Base-by-base conservation (phyloP, 1,139 yeast species). In the Saccharomyces hybrid region DNA sequence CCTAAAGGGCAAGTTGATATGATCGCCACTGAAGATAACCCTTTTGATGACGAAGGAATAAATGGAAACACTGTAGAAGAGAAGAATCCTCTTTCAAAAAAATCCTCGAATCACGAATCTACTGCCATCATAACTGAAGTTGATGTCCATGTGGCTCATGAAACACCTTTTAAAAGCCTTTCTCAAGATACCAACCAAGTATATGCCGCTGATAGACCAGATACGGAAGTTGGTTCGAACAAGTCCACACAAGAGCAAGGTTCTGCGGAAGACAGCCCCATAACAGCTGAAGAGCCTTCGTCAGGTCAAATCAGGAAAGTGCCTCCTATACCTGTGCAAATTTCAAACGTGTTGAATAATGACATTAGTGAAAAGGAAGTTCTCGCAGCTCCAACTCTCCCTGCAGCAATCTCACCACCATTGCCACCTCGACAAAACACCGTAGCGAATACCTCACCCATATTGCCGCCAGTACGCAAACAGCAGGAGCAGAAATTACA, bases 381-480 rank as follows among this genome's bases (percentile, higher is more conserved):
- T 20, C 20, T 20, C 20, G 20, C 20, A 20, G 20, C 20, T 20
- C 20, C 20, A 20, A 20, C 20, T 20, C 20, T 20, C 20, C 20
- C 20, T 20, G 20, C 20, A 20, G 20, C 20, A 20, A 20, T 20
- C 20, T 20, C 20, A 20, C 20, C 20, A 20, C 20, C 20, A 11
- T 6, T 31, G 9, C 52, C 54, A n/a, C 47, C 52, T 5, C 11
- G 55, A 14, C 26, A 20, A 16, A 46, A 25, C n/a, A 5, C 25
- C 31, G 11, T 20, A 20, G 20, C 20, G 20, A 20, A 20, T 20
- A 20, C 38, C 3, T 26, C 52, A n/a, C 65, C 66, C 23, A 54
- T 48, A 16, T 50, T 61, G 23, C 64, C 67, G 7, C 55, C 62
- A 11, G 55, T 56, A 42, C 52, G 51, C 13, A 34, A 44, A 8